Evolutionary conservation across 371 early-diverging fungal genomes (phyloP), one percentile per base, ranked within the genome.

Genomic region (Basidiobolus meristosporus): DNA sequence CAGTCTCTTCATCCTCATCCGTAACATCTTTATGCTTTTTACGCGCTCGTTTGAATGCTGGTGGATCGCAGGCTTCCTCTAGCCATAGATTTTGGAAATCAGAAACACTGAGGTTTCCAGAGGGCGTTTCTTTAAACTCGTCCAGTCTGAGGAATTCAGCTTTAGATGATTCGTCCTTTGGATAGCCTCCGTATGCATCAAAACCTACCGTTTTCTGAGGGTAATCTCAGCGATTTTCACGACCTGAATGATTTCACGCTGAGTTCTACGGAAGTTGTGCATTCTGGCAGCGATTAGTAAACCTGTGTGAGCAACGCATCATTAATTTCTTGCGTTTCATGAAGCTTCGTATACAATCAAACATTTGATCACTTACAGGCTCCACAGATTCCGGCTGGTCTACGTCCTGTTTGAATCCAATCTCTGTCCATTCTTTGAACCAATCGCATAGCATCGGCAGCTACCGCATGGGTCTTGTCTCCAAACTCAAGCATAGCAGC

Each of bases 301-400:
- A 41, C 63, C 75, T 60, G 41, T 6, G 40, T 22, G 9, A 9
- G 9, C 26, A 12, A 22, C 16, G 14, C 6, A 37, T 22, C 26
- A 54, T 18, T 35, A 17, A 21, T 30, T 30, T 26, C 7, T 15
- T 20, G 26, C 7, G 29, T 19, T 38, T 23, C 5, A 9, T 23
- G 15, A 26, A 26, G 7, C n/a, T 16, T 34, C 10, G 22, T 2
- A 54, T n/a, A 31, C 1, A 16, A 48, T 18, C 2, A 28, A 2
- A n/a, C 17, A 33, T 33, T 33, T 6, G n/a, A 33, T 30, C 9
- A 46, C 53, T 41, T 53, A 59, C 90, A 76, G 2, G 98, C 99
- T 21, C 96, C 99, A 62, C 99, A 99, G 23, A 99, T 77, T 50
- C 98, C 98, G n/a, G 93, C 80, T 6, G 98, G 98, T 14, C 93